A percentile compares a stretch with the other conserved stretches of the same genome.
Evolutionary conservation across 176 grass and related monocot genomes (phyloP).

Genomic region (Oryza brachyantha): DNA sequence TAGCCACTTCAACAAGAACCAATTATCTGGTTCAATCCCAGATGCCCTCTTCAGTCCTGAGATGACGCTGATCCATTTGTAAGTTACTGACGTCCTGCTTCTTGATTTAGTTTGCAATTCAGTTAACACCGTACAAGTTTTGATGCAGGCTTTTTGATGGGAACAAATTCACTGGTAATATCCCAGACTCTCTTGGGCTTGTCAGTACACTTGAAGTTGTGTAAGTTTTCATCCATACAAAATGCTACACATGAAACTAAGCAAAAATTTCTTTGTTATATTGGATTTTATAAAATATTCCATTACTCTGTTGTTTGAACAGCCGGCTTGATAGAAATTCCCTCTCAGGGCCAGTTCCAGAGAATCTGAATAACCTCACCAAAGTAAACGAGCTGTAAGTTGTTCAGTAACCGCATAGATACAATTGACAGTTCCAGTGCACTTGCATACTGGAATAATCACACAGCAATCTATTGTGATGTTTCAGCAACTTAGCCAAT

Average conservation of each 20-base stretch:
- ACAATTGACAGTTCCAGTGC: not conserved
- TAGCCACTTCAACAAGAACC: conserved; percentile 94
- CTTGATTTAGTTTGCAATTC: not conserved
- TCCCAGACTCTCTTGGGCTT: conserved; percentile 71
- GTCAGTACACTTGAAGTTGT: conserved; percentile 68
- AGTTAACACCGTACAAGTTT: not conserved
- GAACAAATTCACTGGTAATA: conserved; percentile 64
- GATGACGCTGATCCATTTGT: conserved; percentile 89
- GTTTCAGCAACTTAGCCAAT: conserved; percentile 85
- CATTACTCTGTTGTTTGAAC: conserved; percentile 26
- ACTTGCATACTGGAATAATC: not conserved
- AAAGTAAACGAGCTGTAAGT: conserved; percentile 81
- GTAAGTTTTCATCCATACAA: conserved; percentile 49
- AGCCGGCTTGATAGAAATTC: conserved; percentile 78
- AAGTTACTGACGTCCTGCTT: conserved; percentile 32
- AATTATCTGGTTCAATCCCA: conserved; percentile 76
- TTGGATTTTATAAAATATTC: not conserved
- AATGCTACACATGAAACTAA: not conserved
- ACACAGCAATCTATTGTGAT: conserved; percentile 3
- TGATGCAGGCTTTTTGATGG: conserved; percentile 81
- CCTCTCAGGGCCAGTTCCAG: conserved; percentile 59
- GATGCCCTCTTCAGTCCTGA: conserved; percentile 72
- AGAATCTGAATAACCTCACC: conserved; percentile 71
- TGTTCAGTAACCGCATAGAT: conserved; percentile 1
- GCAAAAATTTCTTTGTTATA: not conserved